phyloP scores from a whole-genome alignment of 1,139 yeast species.

The Blastobotrys ciferrii region DNA sequence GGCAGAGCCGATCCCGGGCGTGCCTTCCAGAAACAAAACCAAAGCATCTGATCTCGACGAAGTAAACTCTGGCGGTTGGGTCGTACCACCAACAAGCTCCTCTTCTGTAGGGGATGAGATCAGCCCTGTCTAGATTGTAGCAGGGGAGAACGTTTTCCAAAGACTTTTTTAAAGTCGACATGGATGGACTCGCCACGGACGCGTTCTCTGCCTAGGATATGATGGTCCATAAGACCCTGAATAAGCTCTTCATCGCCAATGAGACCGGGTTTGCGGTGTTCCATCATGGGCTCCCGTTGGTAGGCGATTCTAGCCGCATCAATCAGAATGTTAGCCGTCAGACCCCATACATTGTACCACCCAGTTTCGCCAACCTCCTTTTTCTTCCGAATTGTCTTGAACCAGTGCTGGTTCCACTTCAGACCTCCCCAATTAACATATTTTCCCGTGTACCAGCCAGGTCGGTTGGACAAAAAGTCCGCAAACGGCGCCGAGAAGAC shows the following conservation, averaged over 20 bases:
- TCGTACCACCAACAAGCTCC: no score
- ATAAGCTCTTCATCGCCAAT: conserved; percentile 35
- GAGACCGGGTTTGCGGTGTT: conserved; percentile 31
- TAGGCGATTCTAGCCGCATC: conserved; percentile 68
- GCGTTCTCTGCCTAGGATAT: conserved; percentile 26
- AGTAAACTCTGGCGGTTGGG: no score
- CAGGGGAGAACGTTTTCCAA: conserved; percentile 30
- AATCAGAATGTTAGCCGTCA: conserved; percentile 81
- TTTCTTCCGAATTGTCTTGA: conserved; percentile 41
- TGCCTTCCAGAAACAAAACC: no score
- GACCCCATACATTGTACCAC: conserved; percentile 84
- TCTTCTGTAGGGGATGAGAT: no score
- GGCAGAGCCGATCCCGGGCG: no score
- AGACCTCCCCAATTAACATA: conserved; percentile 39
- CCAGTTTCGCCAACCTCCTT: conserved; percentile 52
- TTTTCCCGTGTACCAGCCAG: conserved; percentile 36
- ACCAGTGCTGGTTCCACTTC: conserved; percentile 32
- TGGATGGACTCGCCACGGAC: conserved; percentile 24
- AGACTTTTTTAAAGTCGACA: conserved; percentile 26
- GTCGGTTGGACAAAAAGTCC: conserved; percentile 27
- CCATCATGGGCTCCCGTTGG: conserved; percentile 40
- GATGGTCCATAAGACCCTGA: conserved; percentile 26
- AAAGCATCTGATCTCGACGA: no score
- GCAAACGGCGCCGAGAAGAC: conserved; percentile 35
- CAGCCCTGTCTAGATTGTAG: conserved; percentile 23